Base-by-base conservation (phyloP, 75 land plant genomes). In the Isoetes taiwanensis region DNA sequence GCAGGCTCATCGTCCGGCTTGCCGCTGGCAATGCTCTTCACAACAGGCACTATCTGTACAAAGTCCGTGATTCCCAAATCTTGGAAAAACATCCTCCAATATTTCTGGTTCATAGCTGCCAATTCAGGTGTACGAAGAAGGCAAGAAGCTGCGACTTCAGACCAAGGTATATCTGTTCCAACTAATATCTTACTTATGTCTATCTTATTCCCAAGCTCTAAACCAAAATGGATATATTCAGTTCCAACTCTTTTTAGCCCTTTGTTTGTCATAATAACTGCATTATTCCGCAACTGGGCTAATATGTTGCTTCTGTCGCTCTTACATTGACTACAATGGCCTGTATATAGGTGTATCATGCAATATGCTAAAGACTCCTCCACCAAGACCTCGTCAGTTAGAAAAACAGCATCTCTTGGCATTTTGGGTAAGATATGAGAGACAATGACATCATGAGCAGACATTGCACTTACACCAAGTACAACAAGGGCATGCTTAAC, bases 51-150 rank as follows among this genome's bases (percentile, higher is more conserved):
- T 30, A 87, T 61, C 58, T 79, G 72, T 1, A 87, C 79, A 64
- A 91, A 87, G 64, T 91, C 97, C 33, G 80, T 78, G n/a, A 91
- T 73, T 21, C 95, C 89, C 31, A 91, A 34, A 28, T 69, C 82
- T 50, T 52, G 59, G 28, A 87, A 66, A 67, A 86, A 87, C 1
- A 46, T 59, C 30, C 97, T 75, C 94, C 95, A 91, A 59, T 16
- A 52, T 43, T 71, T 56, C 28, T 70, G 30, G 23, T 40, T 41
- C 19, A 54, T 32, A 23, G 33, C 66, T 16, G 52, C 21, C 26
- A 74, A 69, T 62, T 69, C 78, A 24, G 64, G 52, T 3, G 63
- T 43, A 4, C 10, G 0, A 27, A 66, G 38, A 57, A 91, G 59
- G 65, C 87, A 87, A 4, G 52, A 41, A 21, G 32, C 35, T 48